These are phyloP conservation scores for Fusarium robinianum DNA, from an alignment of 2,329 filamentous ascomycete genomes.

Conservation along the genomic window DNA sequence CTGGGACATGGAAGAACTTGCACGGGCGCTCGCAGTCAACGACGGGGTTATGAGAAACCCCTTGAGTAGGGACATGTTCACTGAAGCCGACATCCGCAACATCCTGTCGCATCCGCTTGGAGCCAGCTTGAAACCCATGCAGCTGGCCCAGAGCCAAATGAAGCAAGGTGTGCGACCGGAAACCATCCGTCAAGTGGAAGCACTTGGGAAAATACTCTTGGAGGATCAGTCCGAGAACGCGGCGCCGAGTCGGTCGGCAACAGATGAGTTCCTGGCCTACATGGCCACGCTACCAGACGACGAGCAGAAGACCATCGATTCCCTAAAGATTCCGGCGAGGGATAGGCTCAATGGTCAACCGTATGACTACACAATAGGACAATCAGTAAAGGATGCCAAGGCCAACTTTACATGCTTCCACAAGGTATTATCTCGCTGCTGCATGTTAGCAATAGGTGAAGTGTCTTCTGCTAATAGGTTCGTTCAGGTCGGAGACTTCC, in stretches of 20 bases:
- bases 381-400: constrained; percentile 4
- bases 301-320: constrained; percentile 4
- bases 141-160: constrained; percentile 3
- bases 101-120: constrained; percentile 3
- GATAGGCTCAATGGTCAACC: constrained; percentile 3
- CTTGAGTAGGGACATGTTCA: constrained; percentile 3
- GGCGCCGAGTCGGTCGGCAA: constrained; percentile 3
- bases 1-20: constrained; percentile 4
- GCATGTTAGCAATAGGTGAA: neutral
- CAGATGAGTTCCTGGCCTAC: constrained; percentile 3
- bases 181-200: constrained; percentile 1
- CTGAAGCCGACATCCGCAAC: constrained; percentile 1
- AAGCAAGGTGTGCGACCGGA: neutral
- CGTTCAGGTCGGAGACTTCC: constrained; percentile 1
- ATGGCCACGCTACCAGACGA: constrained; percentile 1
- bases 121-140: constrained; percentile 1
- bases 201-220: constrained; percentile 1
- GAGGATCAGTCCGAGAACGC: constrained; percentile 1
- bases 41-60: constrained; percentile 6
- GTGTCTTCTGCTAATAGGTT: neutral
- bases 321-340: constrained; percentile 3
- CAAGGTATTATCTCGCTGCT: constrained; percentile 1
- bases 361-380: constrained; percentile 4
- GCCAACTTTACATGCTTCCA: neutral
- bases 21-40: neutral